Evolutionary conservation across 23 red algal species (phyloP), one percentile per base, ranked within the genome.

Genomic region (Pyropia haitanensis): DNA sequence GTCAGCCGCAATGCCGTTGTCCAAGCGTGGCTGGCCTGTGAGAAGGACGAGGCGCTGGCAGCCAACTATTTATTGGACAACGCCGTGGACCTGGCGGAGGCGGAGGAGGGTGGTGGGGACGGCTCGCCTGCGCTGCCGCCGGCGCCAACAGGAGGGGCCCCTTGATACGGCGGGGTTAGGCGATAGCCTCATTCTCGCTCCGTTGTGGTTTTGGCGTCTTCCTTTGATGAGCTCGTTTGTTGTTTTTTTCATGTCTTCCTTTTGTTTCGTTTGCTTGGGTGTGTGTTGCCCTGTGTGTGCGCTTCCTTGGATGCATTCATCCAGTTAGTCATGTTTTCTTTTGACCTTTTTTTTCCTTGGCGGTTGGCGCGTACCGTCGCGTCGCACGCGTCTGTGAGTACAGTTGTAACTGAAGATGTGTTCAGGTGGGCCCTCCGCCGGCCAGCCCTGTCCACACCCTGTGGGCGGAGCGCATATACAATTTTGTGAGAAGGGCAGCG

Each of bases 21-120:
- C 16, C 79, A 98, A 61, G 83, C 86, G 16, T 98, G 86, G 86
- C 67, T 98, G n/a, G 80, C 80, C 53, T 98, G 94, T 64, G 78
- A 88, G n/a, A 56, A 81, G 18, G 79, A 98, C 58, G 86, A 88
- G 62, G 79, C 87, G 25, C 56, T 88, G 39, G 86, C 94, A 13
- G 94, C 94, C 13, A 90, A 87, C 64, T 90, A 91, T 78, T 31
- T 98, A n/a, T 61, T 96, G 18, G 86, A 89, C 24, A 81, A 96
- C 33, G 62, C 77, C n/a, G 91, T 72, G 50, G 82, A 96, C 30
- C 81, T 87, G 68, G 44, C 20, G 68, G 68, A 7, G 55, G 55
- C 19, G 15, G 55, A 58, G 25, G 55, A 21, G 0, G 55, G 21
- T 58, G 55, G 21, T 58, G 55, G 55, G 17, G 55, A 58, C 55